Base-by-base conservation (phyloP, 1,139 yeast genomes). In the Suhomyces yuchorum region DNA sequence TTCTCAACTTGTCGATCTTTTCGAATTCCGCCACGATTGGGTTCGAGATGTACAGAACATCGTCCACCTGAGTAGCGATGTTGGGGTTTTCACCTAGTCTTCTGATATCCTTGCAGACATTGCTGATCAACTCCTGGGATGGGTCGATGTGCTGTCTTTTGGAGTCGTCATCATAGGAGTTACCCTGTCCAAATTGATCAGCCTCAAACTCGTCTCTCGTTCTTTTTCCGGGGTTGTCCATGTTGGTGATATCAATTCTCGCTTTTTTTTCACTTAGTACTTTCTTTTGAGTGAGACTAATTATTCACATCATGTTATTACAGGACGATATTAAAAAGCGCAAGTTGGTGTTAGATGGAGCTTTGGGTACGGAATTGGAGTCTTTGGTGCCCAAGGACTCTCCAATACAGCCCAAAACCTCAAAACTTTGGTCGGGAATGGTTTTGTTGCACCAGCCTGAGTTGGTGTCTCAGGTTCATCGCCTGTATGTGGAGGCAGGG, bases 21-120 rank as follows among this genome's bases (percentile, higher is more conserved):
- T 82, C 90, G 56, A 85, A 82, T 57, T 85, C 91, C 32, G 82
- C 83, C 40, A 82, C 82, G 37, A 83, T 83, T 14, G 86, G 92
- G 51, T 73, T 82, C 52, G 82, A 78, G 63, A 77, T 82, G 62
- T 83, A 82, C 44, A 86, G 81, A 40, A 88, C 79, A 63, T 85
- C 91, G 54, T 82, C 87, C 30, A 80, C 75, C 50, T 83, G 84
- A 51, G 68, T 70, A 26, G 59, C 67, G 19, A 79, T 67, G 59
- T 80, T 79, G 15, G 78, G 67, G 46, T 82, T 77, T 59, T 85
- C 92, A 20, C 92, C 92, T 42, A 85, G 70, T 18, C 86, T 76
- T 53, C 85, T 71, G 49, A 85, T 78, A 61, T 84, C 90, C 51
- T 75, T 75, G 55, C 78, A 72, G 40, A 71, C 74, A 61, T 70